Evolutionary conservation across 495 filamentous ascomycete species (phyloP).

Genomic region (Aspergillus funiculosus): DNA sequence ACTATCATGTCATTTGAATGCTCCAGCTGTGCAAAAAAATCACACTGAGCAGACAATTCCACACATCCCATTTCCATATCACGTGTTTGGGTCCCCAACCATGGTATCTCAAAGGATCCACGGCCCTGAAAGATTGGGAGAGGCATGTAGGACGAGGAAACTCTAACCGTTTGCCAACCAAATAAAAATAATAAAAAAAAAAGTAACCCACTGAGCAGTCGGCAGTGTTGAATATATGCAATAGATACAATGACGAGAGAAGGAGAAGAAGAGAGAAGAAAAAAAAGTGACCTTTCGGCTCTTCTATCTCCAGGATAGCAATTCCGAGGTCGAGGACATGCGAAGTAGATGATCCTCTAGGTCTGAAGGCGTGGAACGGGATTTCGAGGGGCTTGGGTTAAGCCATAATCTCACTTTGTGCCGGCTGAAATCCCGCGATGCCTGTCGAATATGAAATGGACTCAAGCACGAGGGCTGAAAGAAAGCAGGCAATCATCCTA

Average conservation of each 20-base stretch:
- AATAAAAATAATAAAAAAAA: conserved; percentile 6
- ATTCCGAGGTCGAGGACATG: conserved; percentile 14
- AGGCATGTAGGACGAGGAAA: neutral
- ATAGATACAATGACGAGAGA: conserved; percentile 16
- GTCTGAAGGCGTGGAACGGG: neutral
- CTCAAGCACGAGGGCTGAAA: conserved; percentile 40
- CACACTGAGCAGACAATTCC: conserved; percentile 8
- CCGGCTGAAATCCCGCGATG: conserved; percentile 21
- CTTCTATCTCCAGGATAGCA: conserved; percentile 42
- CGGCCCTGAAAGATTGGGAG: neutral
- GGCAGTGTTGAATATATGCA: conserved; percentile 2
- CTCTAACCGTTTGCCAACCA: neutral
- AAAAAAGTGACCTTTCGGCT: conserved; percentile 14
- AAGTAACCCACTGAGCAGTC: conserved; percentile 3
- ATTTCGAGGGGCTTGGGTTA: neutral
- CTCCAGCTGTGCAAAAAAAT: neutral
- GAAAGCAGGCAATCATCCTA: conserved; percentile 42
- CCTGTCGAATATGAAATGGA: conserved; percentile 11
- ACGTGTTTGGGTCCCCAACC: conserved; percentile 14
- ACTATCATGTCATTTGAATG: conserved; percentile 14
- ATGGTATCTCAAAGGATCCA: neutral
- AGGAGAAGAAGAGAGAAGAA: conserved; percentile 9
- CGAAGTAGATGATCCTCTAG: conserved; percentile 1
- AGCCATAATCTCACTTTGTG: conserved; percentile 4
- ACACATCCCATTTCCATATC: conserved; percentile 18